Evolutionary conservation across 805 yeast species (phyloP).

Genomic region (Alloascoidea africana): DNA sequence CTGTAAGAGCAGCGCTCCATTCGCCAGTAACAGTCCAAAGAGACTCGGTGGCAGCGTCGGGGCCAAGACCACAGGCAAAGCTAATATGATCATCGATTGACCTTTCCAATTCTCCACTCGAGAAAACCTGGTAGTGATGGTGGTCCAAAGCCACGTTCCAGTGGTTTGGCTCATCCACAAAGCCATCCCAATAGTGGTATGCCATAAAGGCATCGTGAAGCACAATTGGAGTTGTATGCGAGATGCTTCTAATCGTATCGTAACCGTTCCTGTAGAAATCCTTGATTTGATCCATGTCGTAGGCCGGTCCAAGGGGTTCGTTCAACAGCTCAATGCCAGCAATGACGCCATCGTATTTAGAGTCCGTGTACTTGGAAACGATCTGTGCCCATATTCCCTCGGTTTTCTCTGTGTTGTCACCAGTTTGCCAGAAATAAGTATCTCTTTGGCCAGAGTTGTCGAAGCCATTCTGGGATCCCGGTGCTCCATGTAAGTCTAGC

Average conservation of each 20-base stretch:
- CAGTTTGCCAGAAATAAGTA: constrained; percentile 35
- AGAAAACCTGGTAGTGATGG: constrained; percentile 83
- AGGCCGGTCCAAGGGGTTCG: constrained; percentile 71
- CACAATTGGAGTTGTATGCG: constrained; percentile 38
- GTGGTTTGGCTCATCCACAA: constrained; percentile 25
- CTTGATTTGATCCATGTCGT: constrained; percentile 43
- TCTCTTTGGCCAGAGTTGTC: constrained; percentile 88
- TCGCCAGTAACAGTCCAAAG: constrained; percentile 79
- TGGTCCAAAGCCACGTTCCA: constrained; percentile 74
- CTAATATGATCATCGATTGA: constrained; percentile 46
- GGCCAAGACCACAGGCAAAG: constrained; percentile 36
- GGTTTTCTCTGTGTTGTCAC: constrained; percentile 36
- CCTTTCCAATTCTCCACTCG: constrained; percentile 41
- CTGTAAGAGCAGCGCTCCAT: constrained; percentile 87
- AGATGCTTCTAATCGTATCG: constrained; percentile 38
- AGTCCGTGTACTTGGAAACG: constrained; percentile 45
- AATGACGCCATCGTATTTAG: constrained; percentile 51
- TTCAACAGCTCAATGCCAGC: constrained; percentile 75
- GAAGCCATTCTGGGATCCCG: constrained; percentile 93
- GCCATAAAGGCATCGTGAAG: constrained; percentile 75
- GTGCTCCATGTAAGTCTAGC: constrained; percentile 93
- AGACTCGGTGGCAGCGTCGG: constrained; percentile 28
- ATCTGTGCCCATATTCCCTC: constrained; percentile 37
- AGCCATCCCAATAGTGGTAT: constrained; percentile 46
- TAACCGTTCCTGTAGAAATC: constrained; percentile 52